Conservation (phyloP, 805 yeast genomes). For the Zygosaccharomyces bisporus region DNA sequence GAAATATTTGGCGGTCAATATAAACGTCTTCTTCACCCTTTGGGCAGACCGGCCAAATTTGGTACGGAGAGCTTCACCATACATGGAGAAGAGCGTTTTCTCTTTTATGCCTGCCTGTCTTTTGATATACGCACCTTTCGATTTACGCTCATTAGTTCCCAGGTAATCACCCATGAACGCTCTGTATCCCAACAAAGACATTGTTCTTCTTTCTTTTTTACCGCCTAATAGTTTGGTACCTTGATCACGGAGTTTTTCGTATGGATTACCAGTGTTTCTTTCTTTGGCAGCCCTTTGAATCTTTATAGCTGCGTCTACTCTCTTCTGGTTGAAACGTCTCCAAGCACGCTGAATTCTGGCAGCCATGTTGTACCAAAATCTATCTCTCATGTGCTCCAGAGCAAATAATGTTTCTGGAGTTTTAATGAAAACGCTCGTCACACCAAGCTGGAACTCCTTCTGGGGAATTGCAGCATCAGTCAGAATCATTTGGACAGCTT, state of each 20-base stretch:
- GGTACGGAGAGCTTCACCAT: constrained; percentile 75
- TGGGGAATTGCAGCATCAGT: constrained; percentile 65
- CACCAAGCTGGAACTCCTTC: constrained; percentile 86
- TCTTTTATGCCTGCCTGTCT: constrained; percentile 68
- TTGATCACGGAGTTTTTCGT: constrained; percentile 77
- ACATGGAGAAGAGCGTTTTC: constrained; percentile 67
- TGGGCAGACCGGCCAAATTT: constrained; percentile 92
- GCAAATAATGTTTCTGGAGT: constrained; percentile 97
- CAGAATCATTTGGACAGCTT: constrained; percentile 52
- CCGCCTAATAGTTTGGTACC: constrained; percentile 69
- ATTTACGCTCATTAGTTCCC: constrained; percentile 72
- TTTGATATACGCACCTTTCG: constrained; percentile 71
- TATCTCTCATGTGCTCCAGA: constrained; percentile 91
- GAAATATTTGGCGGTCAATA: constrained; percentile 60
- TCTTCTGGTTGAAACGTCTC: constrained; percentile 74
- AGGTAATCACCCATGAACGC: constrained; percentile 93
- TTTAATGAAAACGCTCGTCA: constrained; percentile 87
- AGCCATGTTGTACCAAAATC: constrained; percentile 98
- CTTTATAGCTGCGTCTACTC: constrained; percentile 79
- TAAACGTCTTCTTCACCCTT: constrained; percentile 65
- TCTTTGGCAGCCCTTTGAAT: constrained; percentile 83
- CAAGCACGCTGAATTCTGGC: constrained; percentile 96
- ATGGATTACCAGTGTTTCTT: constrained; percentile 74
- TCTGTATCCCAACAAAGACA: constrained; percentile 83
- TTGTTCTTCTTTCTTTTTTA: constrained; percentile 83